Evolutionary conservation across 2,329 filamentous ascomycete genomes (phyloP), one percentile per base, ranked within the genome.

Genomic region (Talaromyces funiculosus): DNA sequence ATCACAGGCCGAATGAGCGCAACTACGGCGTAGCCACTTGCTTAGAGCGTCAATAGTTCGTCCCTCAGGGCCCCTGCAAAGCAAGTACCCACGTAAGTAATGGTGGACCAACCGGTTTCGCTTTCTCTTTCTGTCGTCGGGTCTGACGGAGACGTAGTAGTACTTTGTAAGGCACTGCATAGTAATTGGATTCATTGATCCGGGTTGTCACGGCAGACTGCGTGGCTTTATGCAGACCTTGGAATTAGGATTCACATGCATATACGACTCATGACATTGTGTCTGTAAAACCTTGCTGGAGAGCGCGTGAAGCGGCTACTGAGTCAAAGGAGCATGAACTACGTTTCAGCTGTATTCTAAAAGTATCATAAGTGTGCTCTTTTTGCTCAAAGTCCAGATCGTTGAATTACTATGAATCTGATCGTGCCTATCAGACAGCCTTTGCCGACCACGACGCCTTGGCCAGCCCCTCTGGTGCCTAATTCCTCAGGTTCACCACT

Each of bases 401-500:
- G n/a, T n/a, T n/a, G n/a, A n/a, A n/a, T n/a, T n/a, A n/a, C n/a
- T n/a, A n/a, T n/a, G n/a, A n/a, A n/a, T n/a, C n/a, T 1, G 47
- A 51, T 33, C 24, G 47, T 51, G 51, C 51, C 51, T 54, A 54
- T 54, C 51, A 54, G 51, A 54, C 35, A 40, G 18, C 35, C 33
- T 38, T 22, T 40, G 51, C 33, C 33, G 56, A 38, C 35, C 33
- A 51, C 22, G 33, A 59, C 31, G 42, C 18, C 55, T 57, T 57
- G 54, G 54, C 40, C n/a, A 51, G 26, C 42, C 54, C 40, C 43
- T 43, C 45, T 6, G 33, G 31, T 51, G 57, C 45, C 57, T 53
- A 59, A 59, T 53, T 53, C 57, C 57, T 59, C 47, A 59, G 56
- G 56, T 58, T 53, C 22, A 53, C 45, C 26, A 42, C 55, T 22